Evolutionary conservation across 2,329 filamentous ascomycete genomes (phyloP).

Genomic region (Cytospora leucostoma): DNA sequence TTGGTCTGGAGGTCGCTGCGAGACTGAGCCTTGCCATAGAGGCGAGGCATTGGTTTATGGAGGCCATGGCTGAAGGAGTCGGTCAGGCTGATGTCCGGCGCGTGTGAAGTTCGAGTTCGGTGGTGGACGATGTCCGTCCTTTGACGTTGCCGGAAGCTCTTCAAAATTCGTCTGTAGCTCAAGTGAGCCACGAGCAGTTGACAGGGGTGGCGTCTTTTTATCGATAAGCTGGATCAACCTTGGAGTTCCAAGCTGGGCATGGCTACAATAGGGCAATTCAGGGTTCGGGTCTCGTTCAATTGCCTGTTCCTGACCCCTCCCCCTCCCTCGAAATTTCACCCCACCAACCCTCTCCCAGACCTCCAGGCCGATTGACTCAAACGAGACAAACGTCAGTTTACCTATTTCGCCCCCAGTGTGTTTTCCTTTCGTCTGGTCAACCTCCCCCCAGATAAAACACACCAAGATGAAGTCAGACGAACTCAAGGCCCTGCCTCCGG

Average conservation of each 20-base stretch:
- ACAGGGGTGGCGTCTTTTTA: constrained; percentile 8
- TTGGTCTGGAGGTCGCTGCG: constrained; percentile 45
- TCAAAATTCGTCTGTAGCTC: constrained; percentile 24
- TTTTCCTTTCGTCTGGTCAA: neutral
- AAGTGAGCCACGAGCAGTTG: neutral
- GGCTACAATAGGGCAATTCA: too few relatives aligned
- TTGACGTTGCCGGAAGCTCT: constrained; percentile 3
- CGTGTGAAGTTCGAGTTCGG: neutral
- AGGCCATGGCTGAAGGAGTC: constrained; percentile 45
- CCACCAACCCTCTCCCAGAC: constrained; percentile 27
- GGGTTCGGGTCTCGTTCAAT: constrained; percentile 2
- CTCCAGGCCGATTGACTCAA: constrained; percentile 25
- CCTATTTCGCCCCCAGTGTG: neutral
- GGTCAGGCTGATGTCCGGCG: neutral
- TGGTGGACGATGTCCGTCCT: neutral
- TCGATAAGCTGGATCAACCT: constrained; percentile 2
- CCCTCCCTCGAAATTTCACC: constrained; percentile 27
- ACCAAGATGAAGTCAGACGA: constrained; percentile 59
- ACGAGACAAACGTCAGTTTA: constrained; percentile 13
- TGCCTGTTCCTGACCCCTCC: constrained; percentile 29
- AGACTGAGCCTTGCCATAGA: constrained; percentile 55
- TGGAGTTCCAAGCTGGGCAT: neutral
- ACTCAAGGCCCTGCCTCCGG: constrained; percentile 52
- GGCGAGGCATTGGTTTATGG: constrained; percentile 55
- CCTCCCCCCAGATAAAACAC: neutral